Percentiles rank a stretch among this genome's conserved stretches.
Conservation (phyloP, 2,329 filamentous ascomycete species). For the Aspergillus sp. region DNA sequence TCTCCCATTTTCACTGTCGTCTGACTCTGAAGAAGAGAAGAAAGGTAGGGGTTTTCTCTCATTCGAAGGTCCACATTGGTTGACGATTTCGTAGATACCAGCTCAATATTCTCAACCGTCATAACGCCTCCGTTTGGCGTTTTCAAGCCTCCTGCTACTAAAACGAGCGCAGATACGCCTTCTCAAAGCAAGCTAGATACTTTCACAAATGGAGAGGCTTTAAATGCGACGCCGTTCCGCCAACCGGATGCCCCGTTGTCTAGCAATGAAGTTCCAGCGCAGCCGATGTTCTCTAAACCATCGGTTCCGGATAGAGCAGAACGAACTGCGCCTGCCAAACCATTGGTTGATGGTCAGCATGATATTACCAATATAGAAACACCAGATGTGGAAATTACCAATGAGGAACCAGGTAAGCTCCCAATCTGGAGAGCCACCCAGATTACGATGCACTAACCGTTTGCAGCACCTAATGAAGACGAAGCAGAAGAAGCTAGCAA, state of each 20-base stretch:
- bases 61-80: not conserved
- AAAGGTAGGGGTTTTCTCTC: constrained; percentile 12
- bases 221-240: not conserved
- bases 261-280: not conserved
- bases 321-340: not conserved
- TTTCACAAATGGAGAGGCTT: not conserved
- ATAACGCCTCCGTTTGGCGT: not conserved
- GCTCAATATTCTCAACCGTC: constrained; percentile 1
- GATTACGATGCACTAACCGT: not conserved
- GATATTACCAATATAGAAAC: not conserved
- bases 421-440: not conserved
- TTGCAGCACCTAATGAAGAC: constrained; percentile 6
- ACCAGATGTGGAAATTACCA: not conserved
- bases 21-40: constrained; percentile 5
- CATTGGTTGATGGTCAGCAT: not conserved
- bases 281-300: not conserved
- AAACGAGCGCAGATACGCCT: not conserved
- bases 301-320: not conserved
- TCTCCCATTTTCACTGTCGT: not conserved
- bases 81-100: constrained; percentile 6
- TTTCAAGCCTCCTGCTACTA: not conserved
- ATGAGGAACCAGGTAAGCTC: not conserved
- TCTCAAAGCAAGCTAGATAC: not conserved
- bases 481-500: constrained; percentile 12
- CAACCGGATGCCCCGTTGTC: not conserved